Evolutionary conservation across 441 rosid species (phyloP).

Genomic region (Monsonia emarginata): DNA sequence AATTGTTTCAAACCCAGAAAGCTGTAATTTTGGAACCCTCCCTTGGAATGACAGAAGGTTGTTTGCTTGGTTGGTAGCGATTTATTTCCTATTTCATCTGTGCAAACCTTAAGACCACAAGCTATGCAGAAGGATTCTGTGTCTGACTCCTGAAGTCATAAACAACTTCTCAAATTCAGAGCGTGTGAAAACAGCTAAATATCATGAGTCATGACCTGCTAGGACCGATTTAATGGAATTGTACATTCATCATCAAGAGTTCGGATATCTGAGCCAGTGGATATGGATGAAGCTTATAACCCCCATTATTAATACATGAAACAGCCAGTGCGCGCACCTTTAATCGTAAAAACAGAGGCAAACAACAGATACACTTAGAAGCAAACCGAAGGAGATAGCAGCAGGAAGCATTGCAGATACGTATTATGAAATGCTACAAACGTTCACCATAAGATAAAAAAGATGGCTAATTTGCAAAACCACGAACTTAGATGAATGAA

Average conservation of each 20-base stretch:
- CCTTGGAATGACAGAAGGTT: slow-evolving; percentile 42
- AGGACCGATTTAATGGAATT: neutral
- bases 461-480: neutral
- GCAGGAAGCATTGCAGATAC: neutral
- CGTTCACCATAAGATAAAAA: neutral
- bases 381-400: neutral
- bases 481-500: neutral
- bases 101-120: slow-evolving; percentile 51
- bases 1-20: slow-evolving; percentile 36
- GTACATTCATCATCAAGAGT: slow-evolving; percentile 64
- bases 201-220: neutral
- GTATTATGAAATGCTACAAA: neutral
- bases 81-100: slow-evolving; percentile 46
- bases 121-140: slow-evolving; percentile 59
- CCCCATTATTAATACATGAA: slow-evolving; percentile 49
- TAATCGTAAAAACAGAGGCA: slow-evolving; percentile 11
- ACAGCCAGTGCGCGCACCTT: slow-evolving; percentile 57
- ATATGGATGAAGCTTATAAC: slow-evolving; percentile 92
- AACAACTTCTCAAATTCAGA: slow-evolving; percentile 8
- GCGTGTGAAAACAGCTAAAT: neutral
- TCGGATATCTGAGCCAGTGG: slow-evolving; percentile 49
- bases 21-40: slow-evolving; percentile 30
- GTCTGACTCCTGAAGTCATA: slow-evolving; percentile 45
- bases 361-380: neutral
- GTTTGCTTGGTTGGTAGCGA: slow-evolving; percentile 58